A percentile compares a stretch with the other conserved stretches of the same genome.
phyloP scores from a whole-genome alignment of 176 grass and related monocot species.

The Miscanthus lutarioriparius region DNA sequence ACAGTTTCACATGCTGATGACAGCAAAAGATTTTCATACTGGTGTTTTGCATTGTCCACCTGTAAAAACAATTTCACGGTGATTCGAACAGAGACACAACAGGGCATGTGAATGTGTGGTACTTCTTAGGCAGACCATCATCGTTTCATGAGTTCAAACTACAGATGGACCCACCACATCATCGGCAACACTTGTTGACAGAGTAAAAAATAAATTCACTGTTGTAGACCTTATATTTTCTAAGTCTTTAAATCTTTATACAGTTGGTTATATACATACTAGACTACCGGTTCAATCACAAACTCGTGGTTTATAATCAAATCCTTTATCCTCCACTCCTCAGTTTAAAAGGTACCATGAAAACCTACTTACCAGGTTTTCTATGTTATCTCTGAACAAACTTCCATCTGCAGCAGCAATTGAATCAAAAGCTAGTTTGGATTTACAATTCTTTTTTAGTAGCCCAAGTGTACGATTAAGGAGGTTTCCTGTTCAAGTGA shows the following conservation, averaged over 20 bases:
- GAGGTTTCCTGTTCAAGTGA: too few relatives aligned
- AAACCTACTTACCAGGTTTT: too few relatives aligned
- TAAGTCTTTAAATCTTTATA: conserved; percentile 7
- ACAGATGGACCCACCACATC: background rate
- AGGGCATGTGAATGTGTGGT: background rate
- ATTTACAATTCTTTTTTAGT: too few relatives aligned
- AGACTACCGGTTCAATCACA: too few relatives aligned
- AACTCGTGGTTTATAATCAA: too few relatives aligned
- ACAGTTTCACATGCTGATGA: conserved; percentile 86
- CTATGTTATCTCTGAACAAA: too few relatives aligned
- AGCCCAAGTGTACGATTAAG: too few relatives aligned
- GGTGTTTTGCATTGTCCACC: conserved; percentile 61
- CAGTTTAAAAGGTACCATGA: too few relatives aligned
- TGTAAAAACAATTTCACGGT: conserved; percentile 39
- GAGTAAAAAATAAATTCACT: background rate
- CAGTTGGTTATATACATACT: background rate
- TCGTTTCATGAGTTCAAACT: background rate
- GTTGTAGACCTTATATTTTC: conserved; percentile 16
- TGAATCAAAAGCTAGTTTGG: too few relatives aligned
- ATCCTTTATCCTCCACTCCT: too few relatives aligned
- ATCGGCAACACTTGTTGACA: conserved; percentile 5
- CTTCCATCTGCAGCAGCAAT: too few relatives aligned
- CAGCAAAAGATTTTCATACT: conserved; percentile 84
- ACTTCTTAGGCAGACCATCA: conserved; percentile 2
- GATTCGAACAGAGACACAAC: conserved; percentile 24